Conservation (phyloP, 371 early-diverging fungal species). For the Mucor lusitanicus region DNA sequence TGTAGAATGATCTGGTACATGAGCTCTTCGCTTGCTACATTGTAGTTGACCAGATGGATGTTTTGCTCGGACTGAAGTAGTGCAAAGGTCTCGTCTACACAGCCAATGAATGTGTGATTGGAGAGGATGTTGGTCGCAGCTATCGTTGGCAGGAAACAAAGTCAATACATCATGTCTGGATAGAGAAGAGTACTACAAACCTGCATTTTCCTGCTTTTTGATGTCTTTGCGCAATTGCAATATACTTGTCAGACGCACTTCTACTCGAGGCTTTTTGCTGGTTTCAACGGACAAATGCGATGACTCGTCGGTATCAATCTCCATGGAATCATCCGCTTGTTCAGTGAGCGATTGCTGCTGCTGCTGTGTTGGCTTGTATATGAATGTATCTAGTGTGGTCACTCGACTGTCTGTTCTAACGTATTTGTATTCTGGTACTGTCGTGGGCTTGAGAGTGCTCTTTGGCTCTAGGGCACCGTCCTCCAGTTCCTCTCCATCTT, state of each 20-base stretch:
- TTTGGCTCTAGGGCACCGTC: not conserved
- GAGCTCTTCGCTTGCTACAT: constrained; percentile 74
- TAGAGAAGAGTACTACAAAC: too few relatives aligned
- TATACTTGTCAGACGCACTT: constrained; percentile 79
- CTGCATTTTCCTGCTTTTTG: constrained; percentile 55
- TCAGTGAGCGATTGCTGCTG: not conserved
- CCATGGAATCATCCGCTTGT: constrained; percentile 7
- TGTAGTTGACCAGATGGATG: constrained; percentile 81
- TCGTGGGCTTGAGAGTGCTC: not conserved
- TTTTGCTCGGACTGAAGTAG: constrained; percentile 83
- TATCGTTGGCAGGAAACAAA: constrained; percentile 6
- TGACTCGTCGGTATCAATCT: constrained; percentile 2
- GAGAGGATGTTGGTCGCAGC: constrained; percentile 73
- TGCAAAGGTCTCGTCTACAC: constrained; percentile 73
- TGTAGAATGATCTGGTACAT: constrained; percentile 84
- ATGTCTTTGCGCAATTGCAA: constrained; percentile 76
- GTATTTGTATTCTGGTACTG: constrained; percentile 56
- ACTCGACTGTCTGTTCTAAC: constrained; percentile 80
- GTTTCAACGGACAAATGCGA: constrained; percentile 4
- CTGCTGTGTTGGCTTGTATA: constrained; percentile 11
- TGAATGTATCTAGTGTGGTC: constrained; percentile 69
- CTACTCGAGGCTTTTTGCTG: constrained; percentile 41
- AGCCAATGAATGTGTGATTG: constrained; percentile 90
- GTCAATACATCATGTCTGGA: too few relatives aligned
- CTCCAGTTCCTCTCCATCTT: not conserved